phyloP scores from a whole-genome alignment of 495 filamentous ascomycete genomes.

The Talaromyces adpressus region DNA sequence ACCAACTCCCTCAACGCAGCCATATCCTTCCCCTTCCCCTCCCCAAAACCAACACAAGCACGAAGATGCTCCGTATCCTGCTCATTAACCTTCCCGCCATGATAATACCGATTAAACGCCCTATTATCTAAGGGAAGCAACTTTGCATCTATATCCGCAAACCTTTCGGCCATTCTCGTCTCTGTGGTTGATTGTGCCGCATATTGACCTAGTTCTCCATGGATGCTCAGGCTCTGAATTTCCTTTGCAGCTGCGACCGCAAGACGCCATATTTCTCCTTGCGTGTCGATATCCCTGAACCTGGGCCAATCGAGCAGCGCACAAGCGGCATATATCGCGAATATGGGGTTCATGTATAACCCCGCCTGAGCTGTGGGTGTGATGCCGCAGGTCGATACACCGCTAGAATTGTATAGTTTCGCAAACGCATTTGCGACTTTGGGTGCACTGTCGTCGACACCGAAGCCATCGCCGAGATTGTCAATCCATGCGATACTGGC shows the following conservation, averaged over 20 bases:
- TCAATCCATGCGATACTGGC: not conserved
- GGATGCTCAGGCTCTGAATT: not conserved
- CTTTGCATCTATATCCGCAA: not conserved
- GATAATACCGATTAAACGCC: not conserved
- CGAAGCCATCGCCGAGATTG: not conserved
- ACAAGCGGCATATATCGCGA: not conserved
- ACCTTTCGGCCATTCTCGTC: not conserved
- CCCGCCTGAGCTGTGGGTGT: not conserved
- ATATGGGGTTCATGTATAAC: not conserved
- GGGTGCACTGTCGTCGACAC: not conserved
- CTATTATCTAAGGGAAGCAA: not conserved
- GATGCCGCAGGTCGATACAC: not conserved
- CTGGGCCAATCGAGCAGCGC: not conserved
- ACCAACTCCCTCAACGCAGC: not conserved
- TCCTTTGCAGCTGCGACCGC: not conserved
- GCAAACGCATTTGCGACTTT: not conserved
- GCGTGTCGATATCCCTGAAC: not conserved
- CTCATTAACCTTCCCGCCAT: not conserved
- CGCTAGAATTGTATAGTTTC: not conserved
- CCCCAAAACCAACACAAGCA: not conserved
- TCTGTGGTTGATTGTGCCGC: not conserved
- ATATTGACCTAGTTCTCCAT: not conserved
- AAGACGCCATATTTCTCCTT: not conserved
- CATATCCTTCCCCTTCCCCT: not conserved
- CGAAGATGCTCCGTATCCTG: not conserved